Base-by-base conservation (phyloP, 805 yeast species). In the Zygoascus bituminiphila region DNA sequence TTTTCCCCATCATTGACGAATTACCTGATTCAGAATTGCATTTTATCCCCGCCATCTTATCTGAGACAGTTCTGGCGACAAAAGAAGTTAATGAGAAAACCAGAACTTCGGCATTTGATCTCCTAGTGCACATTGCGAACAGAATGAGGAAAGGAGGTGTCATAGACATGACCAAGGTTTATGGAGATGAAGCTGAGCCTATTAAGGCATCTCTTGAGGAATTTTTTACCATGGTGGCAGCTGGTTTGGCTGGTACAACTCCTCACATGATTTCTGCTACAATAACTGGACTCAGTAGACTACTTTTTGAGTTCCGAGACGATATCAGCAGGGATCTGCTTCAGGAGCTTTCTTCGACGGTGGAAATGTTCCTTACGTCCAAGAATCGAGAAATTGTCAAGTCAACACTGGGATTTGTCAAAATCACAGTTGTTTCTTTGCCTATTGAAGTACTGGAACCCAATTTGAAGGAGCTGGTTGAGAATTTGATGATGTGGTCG, bases 191-290 rank as follows among this genome's bases (percentile, higher is more conserved):
- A 5, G 75, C 80, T 24, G 83, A 84, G n/a, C 77, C 77, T 51
- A 70, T 81, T 8, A 71, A 73, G 45, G 93, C 95, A 7, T 73
- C 79, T 17, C 72, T 89, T 48, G 76, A 81, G 42, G 96, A 89
- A 66, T 89, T 74, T 62, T 87, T 91, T 71, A 88, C 94, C 25
- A 87, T 93, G 83, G 83, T 91, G 25, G 79, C 91, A 65, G 98
- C 97, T 24, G 99, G 98, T 70, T 73, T 94, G 56, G 96, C 93
- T 33, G 96, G 96, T 49, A 82, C 84, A 55, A 77, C 93, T 25
- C 91, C 94, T 31, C 95, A 91, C 69, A 91, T 91, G 96, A 85
- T 93, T 26, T 86, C 96, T 60, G 97, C 98, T n/a, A 81, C 91
- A 2, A 81, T 93, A 57, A 88, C 96, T 5, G 94, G 96, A 0